These are phyloP conservation scores for Neurospora tetrasperma DNA, from an alignment of 495 filamentous ascomycete genomes.

Conservation along the genomic window DNA sequence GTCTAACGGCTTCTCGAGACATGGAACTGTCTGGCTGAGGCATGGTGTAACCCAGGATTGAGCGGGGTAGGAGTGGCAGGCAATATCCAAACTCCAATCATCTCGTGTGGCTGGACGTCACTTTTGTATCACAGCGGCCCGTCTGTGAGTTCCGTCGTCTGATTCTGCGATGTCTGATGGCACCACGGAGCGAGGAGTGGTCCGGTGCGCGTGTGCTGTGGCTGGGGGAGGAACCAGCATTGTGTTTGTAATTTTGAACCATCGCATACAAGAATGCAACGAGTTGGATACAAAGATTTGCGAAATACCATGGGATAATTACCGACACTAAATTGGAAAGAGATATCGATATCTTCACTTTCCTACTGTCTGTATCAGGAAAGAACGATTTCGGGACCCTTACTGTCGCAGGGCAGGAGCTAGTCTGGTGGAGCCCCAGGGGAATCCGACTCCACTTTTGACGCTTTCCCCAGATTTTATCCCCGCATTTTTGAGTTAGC, in stretches of 20 bases:
- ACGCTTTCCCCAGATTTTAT: constrained; percentile 18
- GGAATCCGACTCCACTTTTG: constrained; percentile 6
- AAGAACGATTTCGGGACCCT: background rate
- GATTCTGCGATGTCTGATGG: constrained; percentile 4
- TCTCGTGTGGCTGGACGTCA: constrained; percentile 16
- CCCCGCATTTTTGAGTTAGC: constrained; percentile 14
- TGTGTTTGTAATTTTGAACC: too few species aligned
- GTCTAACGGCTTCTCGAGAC: background rate
- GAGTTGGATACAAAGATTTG: too few species aligned
- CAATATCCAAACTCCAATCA: constrained; percentile 25
- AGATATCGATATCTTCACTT: background rate
- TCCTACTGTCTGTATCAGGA: background rate
- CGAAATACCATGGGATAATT: too few species aligned
- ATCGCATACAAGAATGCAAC: too few species aligned
- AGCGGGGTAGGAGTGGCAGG: constrained; percentile 24
- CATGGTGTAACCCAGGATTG: constrained; percentile 8
- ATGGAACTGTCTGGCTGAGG: constrained; percentile 5
- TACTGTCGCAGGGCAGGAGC: background rate
- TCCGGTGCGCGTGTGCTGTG: background rate
- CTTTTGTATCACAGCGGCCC: constrained; percentile 9
- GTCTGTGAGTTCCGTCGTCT: constrained; percentile 3
- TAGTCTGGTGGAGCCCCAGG: background rate
- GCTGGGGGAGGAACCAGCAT: background rate
- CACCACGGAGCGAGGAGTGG: constrained; percentile 6
- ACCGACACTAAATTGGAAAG: too few species aligned